Conservation (phyloP, 2,329 filamentous ascomycete species). For the Trichoderma arundinaceum region DNA sequence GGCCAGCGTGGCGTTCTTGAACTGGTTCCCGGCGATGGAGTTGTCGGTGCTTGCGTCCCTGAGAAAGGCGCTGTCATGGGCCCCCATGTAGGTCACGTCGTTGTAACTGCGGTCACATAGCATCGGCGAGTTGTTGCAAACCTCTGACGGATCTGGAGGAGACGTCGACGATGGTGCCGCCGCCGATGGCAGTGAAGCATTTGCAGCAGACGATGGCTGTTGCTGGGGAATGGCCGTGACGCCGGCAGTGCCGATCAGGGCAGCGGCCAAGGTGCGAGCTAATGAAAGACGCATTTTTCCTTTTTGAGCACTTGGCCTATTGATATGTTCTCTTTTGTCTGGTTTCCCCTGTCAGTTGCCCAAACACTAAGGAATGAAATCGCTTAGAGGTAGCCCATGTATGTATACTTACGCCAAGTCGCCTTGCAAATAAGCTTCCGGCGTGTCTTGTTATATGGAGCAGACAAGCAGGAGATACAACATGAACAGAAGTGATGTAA, state of each 20-base stretch:
- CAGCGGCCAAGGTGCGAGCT: conserved; percentile 32
- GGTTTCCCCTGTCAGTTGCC: conserved; percentile 6
- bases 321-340: background rate
- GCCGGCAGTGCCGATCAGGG: conserved; percentile 36
- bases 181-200: conserved; percentile 25
- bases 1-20: conserved; percentile 72
- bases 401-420: background rate
- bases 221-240: conserved; percentile 39
- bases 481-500: background rate
- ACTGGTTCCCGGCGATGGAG: conserved; percentile 73
- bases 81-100: conserved; percentile 78
- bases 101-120: conserved; percentile 75
- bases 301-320: background rate
- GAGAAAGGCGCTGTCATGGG: conserved; percentile 76
- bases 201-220: conserved; percentile 1
- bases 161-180: conserved; percentile 32
- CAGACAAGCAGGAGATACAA: background rate
- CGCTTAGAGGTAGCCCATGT: conserved; percentile 14
- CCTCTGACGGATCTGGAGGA: conserved; percentile 40
- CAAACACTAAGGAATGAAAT: background rate
- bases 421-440: background rate
- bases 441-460: background rate
- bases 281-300: conserved; percentile 37
- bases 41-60: conserved; percentile 66
- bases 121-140: conserved; percentile 81